Evolutionary conservation across 805 yeast genomes (phyloP).

Genomic region (Cyberlindnera saturnus): DNA sequence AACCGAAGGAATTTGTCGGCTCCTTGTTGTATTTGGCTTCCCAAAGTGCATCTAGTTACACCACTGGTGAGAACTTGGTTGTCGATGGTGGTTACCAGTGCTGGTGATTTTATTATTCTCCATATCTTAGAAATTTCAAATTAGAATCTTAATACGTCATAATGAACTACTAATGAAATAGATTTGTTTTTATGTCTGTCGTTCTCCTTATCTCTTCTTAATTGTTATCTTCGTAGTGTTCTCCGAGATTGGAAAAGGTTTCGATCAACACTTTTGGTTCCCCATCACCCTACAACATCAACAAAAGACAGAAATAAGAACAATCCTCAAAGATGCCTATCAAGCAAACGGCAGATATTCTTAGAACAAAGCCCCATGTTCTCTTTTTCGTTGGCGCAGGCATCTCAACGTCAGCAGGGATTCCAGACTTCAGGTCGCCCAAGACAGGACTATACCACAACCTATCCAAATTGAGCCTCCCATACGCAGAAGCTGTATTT

Average conservation of each 20-base stretch:
- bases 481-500: constrained; percentile 94
- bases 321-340: background rate
- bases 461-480: constrained; percentile 63
- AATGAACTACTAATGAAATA: no score
- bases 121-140: background rate
- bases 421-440: constrained; percentile 93
- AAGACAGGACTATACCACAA: constrained; percentile 84
- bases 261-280: background rate
- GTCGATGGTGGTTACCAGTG: constrained; percentile 87
- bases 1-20: constrained; percentile 78
- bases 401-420: constrained; percentile 87
- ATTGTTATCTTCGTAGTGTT: no score
- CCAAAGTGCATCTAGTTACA: constrained; percentile 64
- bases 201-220: no score
- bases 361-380: constrained; percentile 29
- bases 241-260: background rate
- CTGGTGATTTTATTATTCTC: constrained; percentile 40
- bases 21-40: constrained; percentile 68
- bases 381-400: constrained; percentile 89
- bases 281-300: background rate
- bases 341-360: constrained; percentile 4
- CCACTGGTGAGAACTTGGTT: constrained; percentile 77
- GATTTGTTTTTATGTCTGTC: no score
- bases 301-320: background rate
- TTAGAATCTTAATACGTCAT: background rate